Base-by-base conservation (phyloP, 768 basidiomycete species). In the Pseudohyphozyma bogoriensis region DNA sequence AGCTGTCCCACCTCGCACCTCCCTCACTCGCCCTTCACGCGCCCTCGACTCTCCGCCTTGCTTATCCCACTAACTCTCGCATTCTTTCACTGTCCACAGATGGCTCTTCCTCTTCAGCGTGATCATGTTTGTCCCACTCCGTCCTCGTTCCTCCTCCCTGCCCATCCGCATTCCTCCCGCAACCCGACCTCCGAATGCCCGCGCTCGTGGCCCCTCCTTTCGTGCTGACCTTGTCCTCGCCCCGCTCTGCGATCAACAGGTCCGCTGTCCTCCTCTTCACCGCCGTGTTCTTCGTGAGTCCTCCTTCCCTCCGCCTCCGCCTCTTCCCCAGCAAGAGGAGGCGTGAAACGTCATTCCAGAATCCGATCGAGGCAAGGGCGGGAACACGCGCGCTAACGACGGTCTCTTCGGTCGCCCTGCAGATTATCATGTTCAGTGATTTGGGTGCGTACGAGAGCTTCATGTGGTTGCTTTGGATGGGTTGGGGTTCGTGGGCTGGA, bases 401-500 rank as follows among this genome's bases (percentile, higher is more conserved):
- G 24, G 13, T 20, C 44, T 8, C 42, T n/a, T 44, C 26, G 26
- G 16, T 32, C 53, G 11, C 53, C 35, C 2, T 4, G 6, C 63
- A 97, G 93, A 96, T 99, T 72, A 97, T 99, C 79, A 97, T 96
- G 93, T 97, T 97, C 80, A 95, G 91, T 46, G 95, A 97, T 78
- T 78, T 97, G 93, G 96, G 78, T 95, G 90, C 79, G 91, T n/a
- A 73, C 70, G 66, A 58, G 72, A 68, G 26, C 28, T 59, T 36
- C 50, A n/a, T n/a, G n/a, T n/a, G n/a, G n/a, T n/a, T n/a, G n/a
- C n/a, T n/a, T n/a, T n/a, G n/a, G n/a, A n/a, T n/a, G n/a, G n/a
- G n/a, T n/a, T n/a, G n/a, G n/a, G n/a, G n/a, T n/a, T n/a, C n/a
- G n/a, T n/a, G n/a, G n/a, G n/a, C n/a, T n/a, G n/a, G n/a, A n/a